Evolutionary conservation across 352 stramenopile species (phyloP), one percentile per base, ranked within the genome.

Genomic region (Phytophthora tubulina): DNA sequence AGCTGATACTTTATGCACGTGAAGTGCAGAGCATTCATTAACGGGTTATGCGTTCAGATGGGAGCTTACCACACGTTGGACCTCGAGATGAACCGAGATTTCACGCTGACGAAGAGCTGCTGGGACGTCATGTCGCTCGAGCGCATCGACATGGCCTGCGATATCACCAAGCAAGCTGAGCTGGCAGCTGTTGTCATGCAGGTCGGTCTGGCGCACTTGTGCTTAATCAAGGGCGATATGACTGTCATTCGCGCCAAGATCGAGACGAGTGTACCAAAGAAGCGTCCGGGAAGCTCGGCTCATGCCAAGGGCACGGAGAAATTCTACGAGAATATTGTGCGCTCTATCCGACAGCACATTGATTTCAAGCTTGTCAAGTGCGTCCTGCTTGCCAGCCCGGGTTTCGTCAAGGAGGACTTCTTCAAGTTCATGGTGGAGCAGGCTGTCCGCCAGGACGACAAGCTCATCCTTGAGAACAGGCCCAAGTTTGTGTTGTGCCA

Each of bases 71-170:
- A 99, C 82, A 99, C 97, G 15, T 72, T 99, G 35, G 97, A 99
- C 51, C 75, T 99, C 9, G 97, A 99, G 84, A 85, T 99, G 76
- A 97, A 99, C 76, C 88, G 95, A 65, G 93, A 98, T 72, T 99
- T 99, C 78, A 98, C 90, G 17, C 82, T 99, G 42, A 86, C 95
- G 55, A 99, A 99, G 75, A 82, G 84, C 41, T 97, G 90, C 72
- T 99, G 98, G 98, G 98, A 99, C 89, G 82, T 98, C 68, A 97
- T 99, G 75, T 97, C 93, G 62, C 77, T 99, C 38, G 97, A 99
- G 81, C 85, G 97, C 45, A 97, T 99, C 33, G 92, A 99, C 13
- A 97, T 93, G 70, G 96, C 97, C 27, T 98, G 87, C 60, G 92
- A 99, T 80, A 97, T 98, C 32, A 85, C 96, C 51, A 96, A 97